Percentiles rank a stretch among this genome's conserved stretches.
Conservation (phyloP, 2,329 filamentous ascomycete genomes). For the Akanthomyces lecanii region DNA sequence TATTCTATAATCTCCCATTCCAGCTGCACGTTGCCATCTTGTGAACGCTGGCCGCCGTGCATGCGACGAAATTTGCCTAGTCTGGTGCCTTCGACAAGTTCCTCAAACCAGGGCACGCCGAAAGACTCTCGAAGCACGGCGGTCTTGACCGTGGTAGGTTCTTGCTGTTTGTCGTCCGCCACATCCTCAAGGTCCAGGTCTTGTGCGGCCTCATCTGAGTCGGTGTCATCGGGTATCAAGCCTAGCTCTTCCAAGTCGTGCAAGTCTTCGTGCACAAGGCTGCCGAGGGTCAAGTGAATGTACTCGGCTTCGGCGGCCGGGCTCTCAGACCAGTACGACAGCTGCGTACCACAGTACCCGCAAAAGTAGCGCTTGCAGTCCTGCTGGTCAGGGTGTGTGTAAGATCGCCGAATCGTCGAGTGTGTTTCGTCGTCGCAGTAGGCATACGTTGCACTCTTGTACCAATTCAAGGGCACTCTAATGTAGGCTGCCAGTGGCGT, state of each 20-base stretch:
- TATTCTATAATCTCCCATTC: slow-evolving; percentile 86
- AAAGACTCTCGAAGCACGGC: slow-evolving; percentile 51
- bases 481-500: slow-evolving; percentile 76
- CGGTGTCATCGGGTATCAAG: slow-evolving; percentile 52
- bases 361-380: slow-evolving; percentile 75
- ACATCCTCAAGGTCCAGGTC: slow-evolving; percentile 23
- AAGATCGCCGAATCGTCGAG: slow-evolving; percentile 61
- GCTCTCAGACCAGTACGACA: slow-evolving; percentile 78
- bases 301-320: slow-evolving; percentile 68
- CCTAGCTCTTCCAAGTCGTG: slow-evolving; percentile 69
- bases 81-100: slow-evolving; percentile 70
- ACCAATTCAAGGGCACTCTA: slow-evolving; percentile 76
- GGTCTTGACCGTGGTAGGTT: slow-evolving; percentile 26
- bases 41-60: slow-evolving; percentile 48
- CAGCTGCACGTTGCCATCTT: slow-evolving; percentile 62
- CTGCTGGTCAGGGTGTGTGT: slow-evolving; percentile 55
- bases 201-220: slow-evolving; percentile 26
- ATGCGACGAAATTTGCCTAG: slow-evolving; percentile 65
- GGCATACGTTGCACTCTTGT: slow-evolving; percentile 68
- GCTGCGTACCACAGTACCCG: slow-evolving; percentile 82
- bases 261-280: slow-evolving; percentile 66
- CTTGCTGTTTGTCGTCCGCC: slow-evolving; percentile 24
- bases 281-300: slow-evolving; percentile 79
- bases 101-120: slow-evolving; percentile 82
- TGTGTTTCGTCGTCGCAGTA: slow-evolving; percentile 75